A percentile compares a stretch with the other conserved stretches of the same genome.
Evolutionary conservation across 306 rosid species (phyloP).

Genomic region (Dryas octopetala): DNA sequence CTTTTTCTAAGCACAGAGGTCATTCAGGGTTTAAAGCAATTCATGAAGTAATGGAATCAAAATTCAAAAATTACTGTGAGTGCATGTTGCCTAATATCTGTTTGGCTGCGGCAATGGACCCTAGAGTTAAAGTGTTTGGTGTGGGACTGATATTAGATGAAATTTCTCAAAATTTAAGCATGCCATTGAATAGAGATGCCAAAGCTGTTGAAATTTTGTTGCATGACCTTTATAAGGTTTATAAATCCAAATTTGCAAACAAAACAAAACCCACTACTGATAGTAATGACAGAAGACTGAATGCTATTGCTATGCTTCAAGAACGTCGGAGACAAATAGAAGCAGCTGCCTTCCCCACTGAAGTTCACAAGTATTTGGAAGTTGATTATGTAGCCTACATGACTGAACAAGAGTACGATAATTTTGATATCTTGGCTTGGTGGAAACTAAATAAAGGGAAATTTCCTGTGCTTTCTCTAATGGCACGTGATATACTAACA

Average conservation of each 20-base stretch:
- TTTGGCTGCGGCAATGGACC: not conserved
- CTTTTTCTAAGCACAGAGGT: not conserved
- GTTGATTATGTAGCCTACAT: not conserved
- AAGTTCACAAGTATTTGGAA: not conserved
- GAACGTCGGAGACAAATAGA: too few species aligned
- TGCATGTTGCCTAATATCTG: conserved; percentile 7
- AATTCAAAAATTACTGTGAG: not conserved
- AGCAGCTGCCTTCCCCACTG: not conserved
- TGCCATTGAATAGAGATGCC: not conserved
- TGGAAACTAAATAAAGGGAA: not conserved
- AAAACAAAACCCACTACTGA: not conserved
- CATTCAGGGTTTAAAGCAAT: not conserved
- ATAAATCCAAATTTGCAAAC: conserved; percentile 1
- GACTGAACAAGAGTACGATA: not conserved
- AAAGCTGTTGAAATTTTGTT: not conserved
- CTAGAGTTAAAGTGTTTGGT: not conserved
- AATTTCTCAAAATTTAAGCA: not conserved
- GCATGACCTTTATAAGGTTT: conserved; percentile 7
- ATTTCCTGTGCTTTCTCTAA: conserved; percentile 8
- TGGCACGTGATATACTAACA: not conserved
- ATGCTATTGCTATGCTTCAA: too few species aligned
- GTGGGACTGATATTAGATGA: not conserved
- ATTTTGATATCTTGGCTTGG: conserved; percentile 1
- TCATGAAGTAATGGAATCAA: not conserved
- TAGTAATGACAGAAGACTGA: too few species aligned